Percentiles rank a stretch among this genome's conserved stretches.
Evolutionary conservation across 2,329 filamentous ascomycete genomes (phyloP).

Genomic region (Curvularia sp.): DNA sequence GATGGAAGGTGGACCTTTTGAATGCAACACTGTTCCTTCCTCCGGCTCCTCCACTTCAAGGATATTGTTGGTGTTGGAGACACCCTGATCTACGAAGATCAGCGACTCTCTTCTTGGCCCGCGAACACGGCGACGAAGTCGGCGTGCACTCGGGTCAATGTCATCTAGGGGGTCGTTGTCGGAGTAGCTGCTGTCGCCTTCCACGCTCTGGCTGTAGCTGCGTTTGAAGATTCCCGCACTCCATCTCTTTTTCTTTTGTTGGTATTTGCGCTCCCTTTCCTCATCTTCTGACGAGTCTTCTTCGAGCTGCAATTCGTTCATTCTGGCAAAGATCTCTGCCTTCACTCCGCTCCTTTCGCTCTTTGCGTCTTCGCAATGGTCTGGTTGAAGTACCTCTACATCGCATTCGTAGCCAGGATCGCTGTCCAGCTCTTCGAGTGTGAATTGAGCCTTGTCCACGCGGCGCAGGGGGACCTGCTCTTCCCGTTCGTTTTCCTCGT

Average conservation of each 20-base stretch:
- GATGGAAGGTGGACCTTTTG: conserved; percentile 47
- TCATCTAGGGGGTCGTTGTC: conserved; percentile 54
- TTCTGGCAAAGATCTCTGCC: conserved; percentile 43
- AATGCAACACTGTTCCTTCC: conserved; percentile 39
- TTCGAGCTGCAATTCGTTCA: conserved; percentile 48
- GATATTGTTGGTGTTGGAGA: conserved; percentile 47
- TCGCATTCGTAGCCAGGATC: conserved; percentile 52
- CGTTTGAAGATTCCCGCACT: conserved; percentile 56
- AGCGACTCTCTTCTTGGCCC: conserved; percentile 47
- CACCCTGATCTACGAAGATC: conserved; percentile 51
- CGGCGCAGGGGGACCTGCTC: conserved; percentile 33
- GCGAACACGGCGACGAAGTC: conserved; percentile 53
- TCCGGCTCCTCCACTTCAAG: conserved; percentile 51
- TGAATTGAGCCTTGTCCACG: conserved; percentile 47
- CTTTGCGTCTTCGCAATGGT: conserved; percentile 54
- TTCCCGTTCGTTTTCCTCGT: conserved; percentile 41
- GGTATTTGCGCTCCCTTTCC: conserved; percentile 35
- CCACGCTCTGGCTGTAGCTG: conserved; percentile 55
- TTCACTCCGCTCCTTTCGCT: conserved; percentile 43
- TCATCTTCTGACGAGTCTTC: conserved; percentile 47
- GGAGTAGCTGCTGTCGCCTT: conserved; percentile 54
- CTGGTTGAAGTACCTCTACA: conserved; percentile 54
- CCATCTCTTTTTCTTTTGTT: conserved; percentile 52
- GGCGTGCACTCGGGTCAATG: conserved; percentile 49
- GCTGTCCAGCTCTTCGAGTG: conserved; percentile 54